Evolutionary conservation across 1,284 basidiomycete species (phyloP).

Genomic region (Naganishia liquefaciens): DNA sequence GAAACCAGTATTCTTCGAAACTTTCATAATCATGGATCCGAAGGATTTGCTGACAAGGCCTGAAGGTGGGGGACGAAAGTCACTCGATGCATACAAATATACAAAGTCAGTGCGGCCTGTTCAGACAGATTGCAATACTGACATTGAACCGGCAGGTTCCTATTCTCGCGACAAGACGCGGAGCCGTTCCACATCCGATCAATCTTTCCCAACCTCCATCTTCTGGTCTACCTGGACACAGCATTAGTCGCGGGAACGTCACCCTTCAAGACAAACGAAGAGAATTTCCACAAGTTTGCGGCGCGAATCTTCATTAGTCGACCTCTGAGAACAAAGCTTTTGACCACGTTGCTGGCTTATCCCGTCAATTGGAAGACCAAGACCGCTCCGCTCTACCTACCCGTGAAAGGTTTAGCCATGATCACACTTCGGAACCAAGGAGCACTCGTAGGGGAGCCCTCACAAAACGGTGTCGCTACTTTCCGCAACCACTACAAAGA

Average conservation of each 20-base stretch:
- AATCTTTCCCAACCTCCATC: background rate
- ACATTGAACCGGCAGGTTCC: background rate
- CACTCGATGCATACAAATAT: background rate
- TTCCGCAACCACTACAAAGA: background rate
- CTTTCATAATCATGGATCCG: background rate
- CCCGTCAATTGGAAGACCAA: background rate
- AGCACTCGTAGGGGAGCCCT: background rate
- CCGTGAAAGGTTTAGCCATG: background rate
- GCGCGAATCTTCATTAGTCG: background rate
- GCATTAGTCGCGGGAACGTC: too few relatives aligned
- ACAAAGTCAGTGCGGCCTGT: background rate
- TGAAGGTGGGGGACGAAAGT: background rate
- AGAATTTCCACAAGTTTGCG: background rate
- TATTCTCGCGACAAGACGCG: background rate
- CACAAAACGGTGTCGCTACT: background rate
- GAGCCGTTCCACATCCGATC: background rate
- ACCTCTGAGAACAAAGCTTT: background rate
- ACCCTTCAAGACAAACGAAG: background rate
- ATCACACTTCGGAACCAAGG: background rate
- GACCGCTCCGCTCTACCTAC: too few relatives aligned
- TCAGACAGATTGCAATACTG: background rate
- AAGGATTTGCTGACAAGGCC: background rate
- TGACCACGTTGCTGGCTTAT: background rate
- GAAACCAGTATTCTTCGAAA: constrained; percentile 6
- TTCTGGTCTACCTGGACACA: background rate